A percentile compares a stretch with the other conserved stretches of the same genome.
Evolutionary conservation across 495 filamentous ascomycete species (phyloP).

Genomic region (Aspergillus diversus): DNA sequence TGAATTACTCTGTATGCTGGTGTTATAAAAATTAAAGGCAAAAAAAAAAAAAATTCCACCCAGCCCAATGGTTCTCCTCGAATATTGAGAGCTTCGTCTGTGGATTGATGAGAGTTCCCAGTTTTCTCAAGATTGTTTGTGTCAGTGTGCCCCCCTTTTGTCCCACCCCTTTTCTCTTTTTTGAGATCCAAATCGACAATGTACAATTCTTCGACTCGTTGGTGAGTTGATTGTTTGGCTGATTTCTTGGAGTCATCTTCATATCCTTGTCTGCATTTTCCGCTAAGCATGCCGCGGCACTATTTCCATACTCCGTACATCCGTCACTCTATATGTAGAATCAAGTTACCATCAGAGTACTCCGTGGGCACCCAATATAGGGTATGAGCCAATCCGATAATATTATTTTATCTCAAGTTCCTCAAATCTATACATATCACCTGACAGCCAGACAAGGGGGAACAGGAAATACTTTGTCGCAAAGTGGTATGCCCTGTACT

Average conservation of each 20-base stretch:
- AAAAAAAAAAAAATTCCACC: background rate
- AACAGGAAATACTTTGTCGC: background rate
- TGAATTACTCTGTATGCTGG: background rate
- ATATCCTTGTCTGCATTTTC: too few species aligned
- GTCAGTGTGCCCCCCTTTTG: background rate
- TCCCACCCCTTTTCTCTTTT: constrained; percentile 6
- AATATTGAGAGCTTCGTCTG: background rate
- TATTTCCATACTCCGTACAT: too few species aligned
- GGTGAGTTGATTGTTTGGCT: too few species aligned
- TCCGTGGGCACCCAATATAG: background rate
- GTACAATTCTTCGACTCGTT: too few species aligned
- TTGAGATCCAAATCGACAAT: background rate
- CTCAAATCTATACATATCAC: background rate
- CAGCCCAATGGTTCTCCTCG: background rate
- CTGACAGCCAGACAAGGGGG: constrained; percentile 5
- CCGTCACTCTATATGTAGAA: background rate
- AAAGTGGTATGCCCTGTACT: background rate
- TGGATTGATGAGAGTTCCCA: background rate
- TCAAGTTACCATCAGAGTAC: background rate
- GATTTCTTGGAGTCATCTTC: too few species aligned
- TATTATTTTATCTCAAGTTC: background rate
- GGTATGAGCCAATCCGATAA: background rate
- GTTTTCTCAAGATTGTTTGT: background rate
- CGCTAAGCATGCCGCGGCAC: too few species aligned
- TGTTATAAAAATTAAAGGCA: background rate